These are phyloP conservation scores for Populus tomentosa DNA, from an alignment of 441 rosid genomes.

Conservation along the genomic window DNA sequence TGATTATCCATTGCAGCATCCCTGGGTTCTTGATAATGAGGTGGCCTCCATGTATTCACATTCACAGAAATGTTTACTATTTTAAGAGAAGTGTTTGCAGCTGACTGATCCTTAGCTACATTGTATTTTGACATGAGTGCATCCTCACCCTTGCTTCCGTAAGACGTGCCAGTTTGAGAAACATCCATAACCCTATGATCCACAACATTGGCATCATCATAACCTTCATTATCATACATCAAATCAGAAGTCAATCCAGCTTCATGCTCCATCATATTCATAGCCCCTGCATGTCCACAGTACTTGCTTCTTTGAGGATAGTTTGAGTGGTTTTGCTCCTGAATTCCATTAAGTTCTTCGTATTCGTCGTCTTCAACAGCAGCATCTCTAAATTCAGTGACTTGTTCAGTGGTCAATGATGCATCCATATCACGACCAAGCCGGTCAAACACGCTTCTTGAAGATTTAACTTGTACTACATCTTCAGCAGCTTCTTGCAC, in stretches of 20 bases:
- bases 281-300: slow-evolving; percentile 32
- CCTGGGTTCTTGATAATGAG: slow-evolving; percentile 40
- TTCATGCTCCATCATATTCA: slow-evolving; percentile 34
- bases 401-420: slow-evolving; percentile 30
- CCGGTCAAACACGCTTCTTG: slow-evolving; percentile 86
- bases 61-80: slow-evolving; percentile 38
- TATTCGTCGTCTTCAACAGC: slow-evolving; percentile 41
- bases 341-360: slow-evolving; percentile 33
- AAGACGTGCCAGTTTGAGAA: slow-evolving; percentile 32
- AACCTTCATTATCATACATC: slow-evolving; percentile 42
- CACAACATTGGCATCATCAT: slow-evolving; percentile 35
- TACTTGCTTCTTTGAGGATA: slow-evolving; percentile 35
- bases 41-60: slow-evolving; percentile 46
- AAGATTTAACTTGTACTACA: slow-evolving; percentile 50
- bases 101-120: slow-evolving; percentile 32
- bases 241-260: slow-evolving; percentile 35
- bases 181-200: slow-evolving; percentile 26
- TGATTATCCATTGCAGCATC: slow-evolving; percentile 35
- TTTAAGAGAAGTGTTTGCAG: slow-evolving; percentile 36
- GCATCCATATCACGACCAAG: slow-evolving; percentile 52
- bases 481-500: slow-evolving; percentile 94
- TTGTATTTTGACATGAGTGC: slow-evolving; percentile 36
- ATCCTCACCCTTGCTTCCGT: slow-evolving; percentile 39
- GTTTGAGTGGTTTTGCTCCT: slow-evolving; percentile 22
- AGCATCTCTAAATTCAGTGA: slow-evolving; percentile 31